phyloP scores from a whole-genome alignment of 805 yeast species.

The Lachancea quebecensis region DNA sequence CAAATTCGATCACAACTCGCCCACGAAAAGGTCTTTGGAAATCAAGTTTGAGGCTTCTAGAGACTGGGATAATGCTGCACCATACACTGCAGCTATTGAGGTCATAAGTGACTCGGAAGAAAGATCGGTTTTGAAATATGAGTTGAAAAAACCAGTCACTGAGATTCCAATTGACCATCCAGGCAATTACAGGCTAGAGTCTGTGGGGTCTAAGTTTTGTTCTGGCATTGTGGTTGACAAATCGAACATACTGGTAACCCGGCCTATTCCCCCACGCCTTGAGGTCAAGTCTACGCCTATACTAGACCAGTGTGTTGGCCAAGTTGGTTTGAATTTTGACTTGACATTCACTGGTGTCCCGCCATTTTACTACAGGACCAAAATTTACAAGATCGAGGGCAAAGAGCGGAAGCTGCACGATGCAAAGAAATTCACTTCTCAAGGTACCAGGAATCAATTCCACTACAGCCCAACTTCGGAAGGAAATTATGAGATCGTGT shows the following conservation, averaged over 20 bases:
- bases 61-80: conserved; percentile 25
- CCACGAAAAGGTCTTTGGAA: conserved; percentile 34
- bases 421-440: conserved; percentile 33
- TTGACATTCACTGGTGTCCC: conserved; percentile 67
- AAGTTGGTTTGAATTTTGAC: conserved; percentile 74
- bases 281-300: conserved; percentile 43
- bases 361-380: conserved; percentile 66
- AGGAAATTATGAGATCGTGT: conserved; percentile 73
- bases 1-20: conserved; percentile 29
- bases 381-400: conserved; percentile 46
- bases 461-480: conserved; percentile 71
- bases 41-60: conserved; percentile 26
- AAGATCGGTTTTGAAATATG: conserved; percentile 15
- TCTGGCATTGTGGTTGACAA: conserved; percentile 56
- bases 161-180: conserved; percentile 43
- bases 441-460: conserved; percentile 46
- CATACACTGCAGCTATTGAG: conserved; percentile 32
- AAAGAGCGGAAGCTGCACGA: conserved; percentile 30
- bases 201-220: conserved; percentile 57
- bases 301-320: conserved; percentile 85
- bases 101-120: conserved; percentile 26
- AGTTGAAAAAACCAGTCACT: conserved; percentile 24
- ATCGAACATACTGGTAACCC: conserved; percentile 46
- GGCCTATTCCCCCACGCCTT: conserved; percentile 48
- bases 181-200: conserved; percentile 56